phyloP scores from a whole-genome alignment of 352 stramenopile species.

The Globisporangium okanoganense region DNA sequence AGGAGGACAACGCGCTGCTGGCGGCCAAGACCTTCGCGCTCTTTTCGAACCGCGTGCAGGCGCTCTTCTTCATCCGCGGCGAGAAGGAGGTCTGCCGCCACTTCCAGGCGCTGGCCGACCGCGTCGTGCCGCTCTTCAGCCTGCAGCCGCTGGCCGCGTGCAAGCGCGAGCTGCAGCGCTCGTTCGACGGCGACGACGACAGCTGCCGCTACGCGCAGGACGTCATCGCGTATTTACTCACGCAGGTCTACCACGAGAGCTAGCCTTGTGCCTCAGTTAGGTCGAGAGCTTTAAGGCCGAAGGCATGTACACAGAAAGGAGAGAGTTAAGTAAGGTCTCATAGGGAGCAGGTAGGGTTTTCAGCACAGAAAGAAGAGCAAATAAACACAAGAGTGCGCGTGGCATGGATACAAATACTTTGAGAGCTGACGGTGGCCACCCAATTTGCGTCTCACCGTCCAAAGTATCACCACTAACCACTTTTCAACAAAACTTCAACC shows the following conservation, averaged over 20 bases:
- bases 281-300: too few species aligned
- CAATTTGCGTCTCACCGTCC: too few species aligned
- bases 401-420: neutral
- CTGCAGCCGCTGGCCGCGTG: conserved; percentile 53
- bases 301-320: neutral
- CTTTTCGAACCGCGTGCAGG: conserved; percentile 87
- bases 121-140: conserved; percentile 79
- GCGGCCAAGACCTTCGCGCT: conserved; percentile 73
- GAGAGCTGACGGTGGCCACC: neutral
- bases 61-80: conserved; percentile 85
- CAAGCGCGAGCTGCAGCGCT: conserved; percentile 65
- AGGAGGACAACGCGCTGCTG: conserved; percentile 83
- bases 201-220: conserved; percentile 85
- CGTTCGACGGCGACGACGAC: conserved; percentile 78
- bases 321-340: neutral
- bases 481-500: too few species aligned
- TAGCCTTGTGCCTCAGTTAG: too few species aligned
- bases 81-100: conserved; percentile 87
- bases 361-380: neutral
- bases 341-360: neutral
- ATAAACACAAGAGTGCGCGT: neutral
- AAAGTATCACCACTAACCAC: too few species aligned
- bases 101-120: conserved; percentile 79
- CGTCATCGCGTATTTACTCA: conserved; percentile 87
- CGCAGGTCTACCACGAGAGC: conserved; percentile 77